Evolutionary conservation across 805 yeast genomes (phyloP), one percentile per base, ranked within the genome.

Genomic region (Cyberlindnera japonica): DNA sequence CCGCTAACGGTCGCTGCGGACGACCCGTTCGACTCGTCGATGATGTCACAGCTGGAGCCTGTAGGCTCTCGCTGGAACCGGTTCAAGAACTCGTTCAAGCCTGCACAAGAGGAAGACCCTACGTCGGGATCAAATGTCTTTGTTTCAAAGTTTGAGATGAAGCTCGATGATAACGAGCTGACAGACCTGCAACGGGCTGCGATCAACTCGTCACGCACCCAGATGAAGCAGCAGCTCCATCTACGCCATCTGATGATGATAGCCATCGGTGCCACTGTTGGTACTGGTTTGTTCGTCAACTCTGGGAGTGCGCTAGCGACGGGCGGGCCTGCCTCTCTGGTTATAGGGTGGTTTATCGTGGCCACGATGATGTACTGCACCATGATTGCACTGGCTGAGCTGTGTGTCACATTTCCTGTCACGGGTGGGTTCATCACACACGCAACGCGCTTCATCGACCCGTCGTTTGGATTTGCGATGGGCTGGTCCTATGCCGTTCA

Each of bases 211-310:
- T 59, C 63, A 23, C 63, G 69, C 9, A 62, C 74, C 3, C 21
- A 60, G 51, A 41, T 65, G 69, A 53, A 55, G 34, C 49, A 51
- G 35, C 45, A 50, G 19, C 43, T 55, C 14, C 11, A 15, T 13
- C 28, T 25, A 6, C 70, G 90, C 55, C 91, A 85, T 58, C 62
- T 85, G 50, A 80, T 81, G 46, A 80, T 83, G 87, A 84, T 85
- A 63, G 81, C 87, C 26, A 71, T 81, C 39, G 88, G 84, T 47
- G 85, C 86, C 52, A 72, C 81, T 45, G 78, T 81, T 48, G 87
- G 88, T 59, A 79, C 86, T 20, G 86, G 87, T 57, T 62, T 81
- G 42, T 79, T 81, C 45, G 75, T 81, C 37, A 83, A 83, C 41
- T 71, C 82, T 7, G 86, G 85, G 44, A 62, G 69, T 37, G 75